Base-by-base conservation (phyloP, 129 eudicot species). In the Logfia minima region DNA sequence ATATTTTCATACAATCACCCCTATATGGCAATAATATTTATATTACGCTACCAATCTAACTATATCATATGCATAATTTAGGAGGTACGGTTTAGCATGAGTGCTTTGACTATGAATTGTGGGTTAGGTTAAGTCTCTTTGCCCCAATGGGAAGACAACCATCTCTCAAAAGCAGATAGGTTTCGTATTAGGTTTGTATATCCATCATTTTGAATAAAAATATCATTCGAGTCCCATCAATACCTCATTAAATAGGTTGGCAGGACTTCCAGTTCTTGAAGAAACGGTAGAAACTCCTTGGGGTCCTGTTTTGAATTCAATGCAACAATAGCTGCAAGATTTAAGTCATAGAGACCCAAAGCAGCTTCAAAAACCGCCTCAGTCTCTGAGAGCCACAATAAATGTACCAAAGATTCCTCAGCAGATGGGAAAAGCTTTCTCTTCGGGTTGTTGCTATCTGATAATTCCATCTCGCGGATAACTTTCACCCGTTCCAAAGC, bases 331-430 rank as follows among this genome's bases (percentile, higher is more conserved):
- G 99, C 99, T 41, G 99, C 90, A 76, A 91, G 93, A 79, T 89
- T 94, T 68, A 94, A 75, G 80, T 94, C 99, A 59, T 94, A 94
- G 53, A 94, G 97, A 32, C 99, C 99, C 77, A 94, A 82, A 32
- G 97, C 99, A 77, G 97, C 93, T 94, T 94, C 99, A 78, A 84
- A 94, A 43, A 94, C 92, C 41, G 99, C 92, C 77, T 89, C 97
- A 8, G 90, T 52, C 70, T 91, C 97, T 6, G 97, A 91, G 10
- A 94, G 84, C 99, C 99, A 94, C 78, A 94, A 82, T 14, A 94
- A 83, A 84, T 94, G 99, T 83, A 89, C 89, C 76, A 91, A 74
- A 74, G 99, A 90, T 82, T 94, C 99, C 77, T 94, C 99, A 1
- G 97, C 90, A 53, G 97, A 89, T 32, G 99, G 99, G 75, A 79